phyloP scores from a whole-genome alignment of 2,329 filamentous ascomycete species.

The Bipolaris bicolor region DNA sequence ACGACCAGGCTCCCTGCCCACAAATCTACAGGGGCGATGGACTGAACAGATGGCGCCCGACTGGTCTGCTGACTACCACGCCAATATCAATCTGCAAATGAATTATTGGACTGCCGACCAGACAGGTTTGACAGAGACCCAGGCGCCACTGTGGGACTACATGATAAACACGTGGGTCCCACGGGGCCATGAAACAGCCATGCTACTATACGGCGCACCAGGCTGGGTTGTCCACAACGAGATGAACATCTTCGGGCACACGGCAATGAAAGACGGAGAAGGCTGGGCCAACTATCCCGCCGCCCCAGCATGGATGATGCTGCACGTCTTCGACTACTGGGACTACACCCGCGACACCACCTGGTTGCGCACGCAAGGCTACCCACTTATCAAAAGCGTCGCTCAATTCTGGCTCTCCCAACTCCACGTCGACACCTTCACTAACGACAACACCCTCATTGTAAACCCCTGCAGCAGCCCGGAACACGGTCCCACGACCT shows the following conservation, averaged over 20 bases:
- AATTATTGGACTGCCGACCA: slow-evolving; percentile 64
- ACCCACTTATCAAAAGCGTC: slow-evolving; percentile 61
- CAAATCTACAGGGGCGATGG: slow-evolving; percentile 65
- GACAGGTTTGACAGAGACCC: slow-evolving; percentile 57
- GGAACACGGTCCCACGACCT: slow-evolving; percentile 60
- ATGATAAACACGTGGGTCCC: slow-evolving; percentile 62
- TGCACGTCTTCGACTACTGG: slow-evolving; percentile 64
- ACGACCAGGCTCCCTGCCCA: slow-evolving; percentile 57
- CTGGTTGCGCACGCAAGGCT: slow-evolving; percentile 57
- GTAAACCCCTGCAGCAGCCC: slow-evolving; percentile 66
- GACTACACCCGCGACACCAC: slow-evolving; percentile 57
- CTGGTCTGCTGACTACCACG: slow-evolving; percentile 64
- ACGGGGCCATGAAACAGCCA: slow-evolving; percentile 60
- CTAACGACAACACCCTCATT: slow-evolving; percentile 59
- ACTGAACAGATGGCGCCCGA: slow-evolving; percentile 53
- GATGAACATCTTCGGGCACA: slow-evolving; percentile 65
- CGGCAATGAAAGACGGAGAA: slow-evolving; percentile 56
- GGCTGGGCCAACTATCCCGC: slow-evolving; percentile 55
- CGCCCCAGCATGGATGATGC: slow-evolving; percentile 65
- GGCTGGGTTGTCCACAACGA: slow-evolving; percentile 65
- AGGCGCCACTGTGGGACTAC: slow-evolving; percentile 59
- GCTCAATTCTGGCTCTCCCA: slow-evolving; percentile 64
- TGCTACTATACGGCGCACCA: slow-evolving; percentile 59
- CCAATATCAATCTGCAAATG: slow-evolving; percentile 68
- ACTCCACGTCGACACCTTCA: slow-evolving; percentile 58